Conservation (phyloP, 371 early-diverging fungal species). For the Mortierella sp. region DNA sequence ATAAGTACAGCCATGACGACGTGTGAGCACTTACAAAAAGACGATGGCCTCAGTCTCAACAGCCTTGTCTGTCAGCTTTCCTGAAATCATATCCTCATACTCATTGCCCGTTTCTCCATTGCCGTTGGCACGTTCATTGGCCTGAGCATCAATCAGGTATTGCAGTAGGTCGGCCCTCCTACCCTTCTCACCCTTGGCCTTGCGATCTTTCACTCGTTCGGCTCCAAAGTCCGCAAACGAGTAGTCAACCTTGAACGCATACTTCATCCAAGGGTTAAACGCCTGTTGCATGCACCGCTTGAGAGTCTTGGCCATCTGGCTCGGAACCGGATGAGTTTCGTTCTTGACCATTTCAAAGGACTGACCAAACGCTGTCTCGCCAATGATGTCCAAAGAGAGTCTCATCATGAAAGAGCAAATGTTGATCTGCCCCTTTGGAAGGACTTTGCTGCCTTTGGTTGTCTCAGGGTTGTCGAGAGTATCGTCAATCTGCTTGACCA, state of each 20-base stretch:
- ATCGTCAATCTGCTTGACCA: slow-evolving; percentile 32
- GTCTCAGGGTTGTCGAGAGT: slow-evolving; percentile 22
- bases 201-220: slow-evolving; percentile 12
- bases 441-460: slow-evolving; percentile 17
- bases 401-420: slow-evolving; percentile 37
- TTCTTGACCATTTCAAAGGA: slow-evolving; percentile 34
- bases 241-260: slow-evolving; percentile 20
- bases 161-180: slow-evolving; percentile 42
- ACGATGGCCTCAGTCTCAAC: slow-evolving; percentile 29
- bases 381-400: slow-evolving; percentile 38
- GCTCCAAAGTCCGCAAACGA: slow-evolving; percentile 24
- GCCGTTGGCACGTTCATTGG: slow-evolving; percentile 25
- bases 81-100: slow-evolving; percentile 37
- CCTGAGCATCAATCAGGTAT: slow-evolving; percentile 43
- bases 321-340: slow-evolving; percentile 30
- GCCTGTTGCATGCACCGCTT: slow-evolving; percentile 30
- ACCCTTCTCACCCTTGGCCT: slow-evolving; percentile 15
- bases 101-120: slow-evolving; percentile 38
- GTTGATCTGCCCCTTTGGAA: slow-evolving; percentile 28
- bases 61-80: slow-evolving; percentile 36
- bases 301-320: slow-evolving; percentile 29
- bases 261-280: slow-evolving; percentile 35
- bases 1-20: no score
- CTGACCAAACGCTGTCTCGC: slow-evolving; percentile 39
- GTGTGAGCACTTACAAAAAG: slow-evolving; percentile 16